Base-by-base conservation (phyloP, 2,329 filamentous ascomycete genomes). In the Fusarium sororula region DNA sequence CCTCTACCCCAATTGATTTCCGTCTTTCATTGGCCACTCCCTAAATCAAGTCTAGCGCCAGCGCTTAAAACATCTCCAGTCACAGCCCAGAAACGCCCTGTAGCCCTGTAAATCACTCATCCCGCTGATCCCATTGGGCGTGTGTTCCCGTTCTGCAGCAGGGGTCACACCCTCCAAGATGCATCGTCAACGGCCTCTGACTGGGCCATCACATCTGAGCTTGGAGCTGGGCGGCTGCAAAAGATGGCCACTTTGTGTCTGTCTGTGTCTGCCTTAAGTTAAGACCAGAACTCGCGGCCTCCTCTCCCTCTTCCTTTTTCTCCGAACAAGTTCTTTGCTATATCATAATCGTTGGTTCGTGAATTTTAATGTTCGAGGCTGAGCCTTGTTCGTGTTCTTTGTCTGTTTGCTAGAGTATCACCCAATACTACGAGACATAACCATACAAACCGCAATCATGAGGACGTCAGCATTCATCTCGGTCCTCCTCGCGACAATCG, bases 401-500 rank as follows among this genome's bases (percentile, higher is more conserved):
- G 32, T n/a, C 41, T 50, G 41, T 20, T 37, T 42, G 37, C 20
- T 56, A 42, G 37, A 41, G 38, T 37, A 12, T 37, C 35, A 37
- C 22, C 28, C 15, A 10, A 18, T 53, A n/a, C 18, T 28, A 28
- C 24, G 24, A 35, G 6, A n/a, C 5, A 58, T n/a, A 35, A 22
- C 17, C 15, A 61, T 24, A 63, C 56, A 63, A 47, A 59, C 41
- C 61, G 39, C 55, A 81, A 83, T 73, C 30, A 90, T 89, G 88
- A 78, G 85, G 63, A 81, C 82, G 62, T 87, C 87, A 77, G 79
- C 84, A 48, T 53, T 83, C 62, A 65, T 83, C 70, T 80, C 84
- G 63, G 72, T 89, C 64, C 79, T 84, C 79, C 78, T 85, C 74
- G 86, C 86, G 68, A 82, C 85, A 45, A 73, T 91, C 77, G 85